phyloP scores from a whole-genome alignment of 805 yeast species.

The Yarrowia divulgata region DNA sequence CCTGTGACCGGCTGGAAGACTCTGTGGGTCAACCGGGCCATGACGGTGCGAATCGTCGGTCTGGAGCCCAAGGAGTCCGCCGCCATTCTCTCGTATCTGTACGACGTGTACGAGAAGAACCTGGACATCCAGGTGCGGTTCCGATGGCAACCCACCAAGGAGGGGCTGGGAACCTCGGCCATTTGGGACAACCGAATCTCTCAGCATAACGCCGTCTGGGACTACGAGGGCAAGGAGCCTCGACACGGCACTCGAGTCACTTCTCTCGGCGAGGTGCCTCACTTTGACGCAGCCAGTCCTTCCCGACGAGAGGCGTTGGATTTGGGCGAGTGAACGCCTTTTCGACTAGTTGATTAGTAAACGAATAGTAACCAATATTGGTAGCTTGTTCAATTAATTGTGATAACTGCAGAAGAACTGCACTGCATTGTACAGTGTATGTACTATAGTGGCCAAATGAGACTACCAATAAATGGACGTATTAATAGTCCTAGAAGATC shows the following conservation, averaged over 20 bases:
- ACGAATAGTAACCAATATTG: no score
- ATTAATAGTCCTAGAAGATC: no score
- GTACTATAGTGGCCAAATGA: no score
- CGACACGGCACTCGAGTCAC: conserved; percentile 57
- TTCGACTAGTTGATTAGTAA: no score
- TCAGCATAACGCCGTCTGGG: conserved; percentile 63
- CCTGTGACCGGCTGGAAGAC: conserved; percentile 72
- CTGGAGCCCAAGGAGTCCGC: conserved; percentile 60
- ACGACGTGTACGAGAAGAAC: conserved; percentile 57
- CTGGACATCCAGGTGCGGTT: conserved; percentile 63
- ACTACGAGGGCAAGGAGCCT: conserved; percentile 55
- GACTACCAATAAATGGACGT: no score
- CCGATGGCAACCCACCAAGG: conserved; percentile 57
- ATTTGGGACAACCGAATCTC: conserved; percentile 68
- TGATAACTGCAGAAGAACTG: no score
- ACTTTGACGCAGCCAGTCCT: conserved; percentile 54
- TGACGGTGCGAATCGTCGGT: conserved; percentile 62
- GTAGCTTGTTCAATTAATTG: no score
- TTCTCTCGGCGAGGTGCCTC: conserved; percentile 61
- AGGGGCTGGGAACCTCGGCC: conserved; percentile 59
- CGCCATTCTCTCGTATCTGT: conserved; percentile 57
- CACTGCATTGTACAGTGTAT: no score
- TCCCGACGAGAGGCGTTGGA: conserved; percentile 41
- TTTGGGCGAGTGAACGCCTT: not conserved
- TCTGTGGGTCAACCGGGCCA: conserved; percentile 60